phyloP scores from a whole-genome alignment of 2,329 filamentous ascomycete genomes.

The Penicillium sp. region DNA sequence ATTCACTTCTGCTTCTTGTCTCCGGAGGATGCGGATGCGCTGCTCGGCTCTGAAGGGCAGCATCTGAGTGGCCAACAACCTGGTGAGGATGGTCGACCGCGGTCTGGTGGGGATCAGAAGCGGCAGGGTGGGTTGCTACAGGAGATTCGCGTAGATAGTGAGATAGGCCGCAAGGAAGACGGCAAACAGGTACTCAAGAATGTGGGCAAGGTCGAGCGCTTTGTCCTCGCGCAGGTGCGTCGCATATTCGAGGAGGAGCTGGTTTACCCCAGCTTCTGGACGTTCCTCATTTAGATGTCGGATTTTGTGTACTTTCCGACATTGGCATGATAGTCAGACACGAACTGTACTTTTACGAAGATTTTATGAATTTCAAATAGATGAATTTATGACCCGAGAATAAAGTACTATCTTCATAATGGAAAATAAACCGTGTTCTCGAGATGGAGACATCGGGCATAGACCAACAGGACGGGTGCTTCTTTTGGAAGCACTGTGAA shows the following conservation, averaged over 20 bases:
- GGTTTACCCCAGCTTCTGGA: conserved; percentile 98
- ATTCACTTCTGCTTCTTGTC: conserved; percentile 94
- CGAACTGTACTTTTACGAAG: conserved; percentile 21
- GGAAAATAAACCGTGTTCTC: conserved; percentile 4
- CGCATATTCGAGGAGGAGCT: conserved; percentile 98
- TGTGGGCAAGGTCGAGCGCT: conserved; percentile 96
- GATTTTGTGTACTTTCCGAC: background rate
- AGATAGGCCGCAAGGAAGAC: conserved; percentile 89
- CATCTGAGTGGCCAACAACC: conserved; percentile 30
- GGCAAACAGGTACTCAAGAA: conserved; percentile 97
- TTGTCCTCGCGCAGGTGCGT: conserved; percentile 93
- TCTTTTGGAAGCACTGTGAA: conserved; percentile 4
- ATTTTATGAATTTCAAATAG: conserved; percentile 10
- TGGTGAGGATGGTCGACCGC: conserved; percentile 33
- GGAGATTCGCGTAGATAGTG: conserved; percentile 94
- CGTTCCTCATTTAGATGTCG: conserved; percentile 72
- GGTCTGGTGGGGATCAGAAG: conserved; percentile 38
- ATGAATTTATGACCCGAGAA: conserved; percentile 17
- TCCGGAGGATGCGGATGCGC: conserved; percentile 82
- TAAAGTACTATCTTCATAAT: conserved; percentile 13
- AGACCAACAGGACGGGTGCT: background rate
- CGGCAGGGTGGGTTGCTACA: conserved; percentile 76
- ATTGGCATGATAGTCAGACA: background rate
- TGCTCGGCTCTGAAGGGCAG: conserved; percentile 57
- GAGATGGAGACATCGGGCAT: conserved; percentile 2